A percentile compares a stretch with the other conserved stretches of the same genome.
Evolutionary conservation across 1,284 basidiomycete genomes (phyloP).

Genomic region (Leccinum idahoense): DNA sequence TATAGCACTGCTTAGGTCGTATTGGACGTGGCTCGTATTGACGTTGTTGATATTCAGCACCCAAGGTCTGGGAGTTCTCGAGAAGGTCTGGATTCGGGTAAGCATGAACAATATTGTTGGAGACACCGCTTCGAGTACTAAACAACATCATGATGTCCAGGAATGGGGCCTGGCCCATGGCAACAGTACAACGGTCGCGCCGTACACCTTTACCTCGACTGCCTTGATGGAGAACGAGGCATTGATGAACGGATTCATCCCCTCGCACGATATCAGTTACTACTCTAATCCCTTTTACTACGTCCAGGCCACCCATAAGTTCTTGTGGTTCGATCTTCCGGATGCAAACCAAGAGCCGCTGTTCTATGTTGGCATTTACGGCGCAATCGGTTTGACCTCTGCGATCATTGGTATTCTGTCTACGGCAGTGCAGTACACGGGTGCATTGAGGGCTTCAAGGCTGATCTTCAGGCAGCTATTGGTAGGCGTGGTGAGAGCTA

Average conservation of each 20-base stretch:
- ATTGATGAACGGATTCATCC: slow-evolving; percentile 22
- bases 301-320: slow-evolving; percentile 5
- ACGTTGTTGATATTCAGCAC: slow-evolving; percentile 30
- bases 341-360: slow-evolving; percentile 42
- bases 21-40: slow-evolving; percentile 46
- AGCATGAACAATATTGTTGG: not conserved
- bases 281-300: slow-evolving; percentile 15
- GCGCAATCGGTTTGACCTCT: slow-evolving; percentile 37
- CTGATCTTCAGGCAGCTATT: slow-evolving; percentile 40
- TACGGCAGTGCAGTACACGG: slow-evolving; percentile 40
- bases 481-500: slow-evolving; percentile 42
- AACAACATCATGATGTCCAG: slow-evolving; percentile 18
- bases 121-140: not conserved
- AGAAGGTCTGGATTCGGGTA: slow-evolving; percentile 52
- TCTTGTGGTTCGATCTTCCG: slow-evolving; percentile 33
- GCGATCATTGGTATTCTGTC: slow-evolving; percentile 34
- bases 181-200: slow-evolving; percentile 6
- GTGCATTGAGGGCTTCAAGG: slow-evolving; percentile 44
- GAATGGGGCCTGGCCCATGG: slow-evolving; percentile 45
- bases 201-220: slow-evolving; percentile 19
- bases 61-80: slow-evolving; percentile 37
- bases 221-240: slow-evolving; percentile 31
- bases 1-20: slow-evolving; percentile 33
- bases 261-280: slow-evolving; percentile 16
- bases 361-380: slow-evolving; percentile 48